Conservation (phyloP, 441 rosid genomes). For the Jatropha multifida region DNA sequence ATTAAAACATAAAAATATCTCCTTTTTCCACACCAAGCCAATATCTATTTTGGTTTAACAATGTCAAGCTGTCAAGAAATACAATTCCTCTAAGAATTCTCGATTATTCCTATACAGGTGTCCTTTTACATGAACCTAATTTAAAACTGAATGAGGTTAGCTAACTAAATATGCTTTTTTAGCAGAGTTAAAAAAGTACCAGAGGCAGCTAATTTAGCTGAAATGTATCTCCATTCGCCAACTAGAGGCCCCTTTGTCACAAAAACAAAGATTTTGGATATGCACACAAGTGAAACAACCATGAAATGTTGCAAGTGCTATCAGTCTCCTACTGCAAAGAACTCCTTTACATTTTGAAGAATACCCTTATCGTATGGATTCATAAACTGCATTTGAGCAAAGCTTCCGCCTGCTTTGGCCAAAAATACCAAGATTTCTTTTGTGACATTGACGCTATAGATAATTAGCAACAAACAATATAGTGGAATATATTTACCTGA, state of each 20-base stretch:
- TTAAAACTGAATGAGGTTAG: not conserved
- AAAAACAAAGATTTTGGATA: not conserved
- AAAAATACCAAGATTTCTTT: slow-evolving; percentile 11
- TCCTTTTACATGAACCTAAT: not conserved
- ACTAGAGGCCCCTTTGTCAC: not conserved
- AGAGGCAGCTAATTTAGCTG: not conserved
- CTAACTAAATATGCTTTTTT: not conserved
- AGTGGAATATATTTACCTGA: slow-evolving; percentile 33
- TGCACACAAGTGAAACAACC: not conserved
- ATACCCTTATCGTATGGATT: slow-evolving; percentile 57
- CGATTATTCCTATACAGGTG: not conserved
- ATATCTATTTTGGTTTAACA: too few relatives aligned
- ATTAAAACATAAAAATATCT: too few relatives aligned
- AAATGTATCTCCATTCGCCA: not conserved
- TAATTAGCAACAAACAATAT: not conserved
- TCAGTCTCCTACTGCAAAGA: slow-evolving; percentile 22
- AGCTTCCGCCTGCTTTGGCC: slow-evolving; percentile 35
- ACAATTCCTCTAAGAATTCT: too few relatives aligned
- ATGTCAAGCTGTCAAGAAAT: not conserved
- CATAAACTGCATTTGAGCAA: slow-evolving; percentile 23
- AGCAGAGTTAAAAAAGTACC: not conserved
- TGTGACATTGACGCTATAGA: not conserved
- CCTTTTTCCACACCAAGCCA: not conserved
- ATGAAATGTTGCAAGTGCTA: not conserved
- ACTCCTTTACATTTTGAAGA: slow-evolving; percentile 41